These are phyloP conservation scores for Ambrosia trifida DNA, from an alignment of 129 eudicot species.

Conservation along the genomic window DNA sequence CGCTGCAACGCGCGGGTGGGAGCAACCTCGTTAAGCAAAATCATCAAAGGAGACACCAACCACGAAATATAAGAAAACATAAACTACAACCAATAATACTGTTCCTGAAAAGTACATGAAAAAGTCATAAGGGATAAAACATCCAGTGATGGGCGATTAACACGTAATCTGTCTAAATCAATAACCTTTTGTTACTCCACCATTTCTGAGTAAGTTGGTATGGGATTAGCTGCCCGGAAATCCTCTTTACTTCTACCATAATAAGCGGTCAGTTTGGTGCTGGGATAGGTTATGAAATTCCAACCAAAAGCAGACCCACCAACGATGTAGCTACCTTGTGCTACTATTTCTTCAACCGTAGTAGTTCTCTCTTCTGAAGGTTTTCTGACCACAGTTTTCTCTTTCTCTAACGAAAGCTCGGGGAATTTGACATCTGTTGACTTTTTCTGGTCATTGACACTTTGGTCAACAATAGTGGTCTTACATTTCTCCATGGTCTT, in stretches of 20 bases:
- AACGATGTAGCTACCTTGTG: slow-evolving; percentile 63
- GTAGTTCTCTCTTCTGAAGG: too few relatives aligned
- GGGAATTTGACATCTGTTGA: too few relatives aligned
- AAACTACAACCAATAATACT: neutral
- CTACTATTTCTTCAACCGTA: slow-evolving; percentile 28
- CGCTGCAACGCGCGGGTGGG: too few relatives aligned
- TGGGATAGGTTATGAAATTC: slow-evolving; percentile 69
- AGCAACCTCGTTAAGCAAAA: too few relatives aligned
- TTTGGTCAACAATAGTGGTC: too few relatives aligned
- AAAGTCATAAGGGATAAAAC: neutral
- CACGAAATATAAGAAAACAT: neutral
- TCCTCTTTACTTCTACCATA: slow-evolving; percentile 85
- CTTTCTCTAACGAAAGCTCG: too few relatives aligned
- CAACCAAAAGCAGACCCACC: slow-evolving; percentile 98
- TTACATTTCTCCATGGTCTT: too few relatives aligned
- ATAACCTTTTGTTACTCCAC: neutral
- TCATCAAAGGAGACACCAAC: too few relatives aligned
- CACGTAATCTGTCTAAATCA: neutral
- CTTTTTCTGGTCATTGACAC: too few relatives aligned
- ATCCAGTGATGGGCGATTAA: neutral
- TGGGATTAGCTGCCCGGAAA: slow-evolving; percentile 18
- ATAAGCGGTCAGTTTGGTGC: slow-evolving; percentile 43
- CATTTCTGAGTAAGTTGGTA: slow-evolving; percentile 16
- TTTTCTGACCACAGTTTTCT: too few relatives aligned
- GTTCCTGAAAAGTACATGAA: neutral